Evolutionary conservation across 805 yeast species (phyloP), one percentile per base, ranked within the genome.

Genomic region (Saccharomycopsis sp.): DNA sequence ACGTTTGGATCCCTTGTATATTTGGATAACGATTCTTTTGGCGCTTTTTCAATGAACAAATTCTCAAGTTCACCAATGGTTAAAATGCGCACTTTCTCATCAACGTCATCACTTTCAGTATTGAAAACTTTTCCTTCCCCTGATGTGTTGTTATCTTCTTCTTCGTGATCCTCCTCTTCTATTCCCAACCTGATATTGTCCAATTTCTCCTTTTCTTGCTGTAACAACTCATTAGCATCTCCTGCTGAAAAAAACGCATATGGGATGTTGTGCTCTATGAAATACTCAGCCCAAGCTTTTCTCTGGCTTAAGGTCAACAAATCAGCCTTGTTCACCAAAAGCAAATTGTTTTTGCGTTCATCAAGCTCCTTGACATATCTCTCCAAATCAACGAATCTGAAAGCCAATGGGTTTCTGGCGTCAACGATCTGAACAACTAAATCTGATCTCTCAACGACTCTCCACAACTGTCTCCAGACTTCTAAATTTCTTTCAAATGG

Each of bases 381-480:
- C 50, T 84, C 97, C 55, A 85, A 69, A 63, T 92, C 97, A 19
- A 73, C 73, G 1, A 96, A 87, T 57, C 97, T 73, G 65, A 86
- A 92, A 46, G 86, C 67, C 44, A 88, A 63, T 4, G 98, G 98
- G 57, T 85, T 87, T 62, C 98, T 73, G 9, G 96, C 97, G 64
- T 92, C 98, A 21, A 92, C 97, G 65, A 92, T 92, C 59, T 92
- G 98, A 4, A 92, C 96, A 30, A 92, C 76, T 53, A 92, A 68
- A 60, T 89, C 96, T 18, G 92, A 84, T 56, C 97, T 75, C 61
- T 92, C 98, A 18, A 87, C 83, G 33, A 92, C 98, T 63, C 98
- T 75, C 98, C 98, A 92, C 50, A 92, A 67, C 63, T 92, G 98
- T 57, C 92, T 78, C 98, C 98, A 92, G 44, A 92, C 96, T 68